These are phyloP conservation scores for Tetradesmus obliquus DNA, from an alignment of 139 green algal species.

Conservation along the genomic window DNA sequence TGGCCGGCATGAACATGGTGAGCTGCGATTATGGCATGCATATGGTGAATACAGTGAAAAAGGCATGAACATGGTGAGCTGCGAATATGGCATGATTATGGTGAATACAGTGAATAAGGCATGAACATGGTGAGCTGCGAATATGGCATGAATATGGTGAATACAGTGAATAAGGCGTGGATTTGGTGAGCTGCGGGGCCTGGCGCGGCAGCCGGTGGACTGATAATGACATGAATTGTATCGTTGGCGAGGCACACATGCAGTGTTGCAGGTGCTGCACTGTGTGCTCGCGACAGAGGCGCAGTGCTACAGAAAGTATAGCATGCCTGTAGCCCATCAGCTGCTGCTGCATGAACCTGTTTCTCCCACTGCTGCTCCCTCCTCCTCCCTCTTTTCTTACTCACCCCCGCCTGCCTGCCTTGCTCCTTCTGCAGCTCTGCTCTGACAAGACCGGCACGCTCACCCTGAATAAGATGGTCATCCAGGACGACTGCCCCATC, in stretches of 20 bases:
- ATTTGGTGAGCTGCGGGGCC: no score
- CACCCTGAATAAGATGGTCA: constrained; percentile 93
- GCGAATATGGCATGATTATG: background rate
- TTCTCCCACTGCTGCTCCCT: background rate
- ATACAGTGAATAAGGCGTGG: background rate
- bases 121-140: no score
- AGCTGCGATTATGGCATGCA: constrained; percentile 86
- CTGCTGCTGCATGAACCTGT: no score
- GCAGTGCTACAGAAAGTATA: no score
- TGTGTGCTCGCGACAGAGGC: no score
- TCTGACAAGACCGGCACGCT: constrained; percentile 76
- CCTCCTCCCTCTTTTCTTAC: background rate
- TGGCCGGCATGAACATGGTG: constrained; percentile 94
- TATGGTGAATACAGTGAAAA: background rate
- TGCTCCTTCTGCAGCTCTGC: constrained; percentile 1
- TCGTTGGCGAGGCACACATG: no score
- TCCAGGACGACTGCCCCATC: constrained; percentile 84
- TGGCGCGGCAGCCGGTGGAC: no score
- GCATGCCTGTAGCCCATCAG: no score
- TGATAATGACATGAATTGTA: background rate
- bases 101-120: background rate
- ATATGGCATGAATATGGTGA: background rate
- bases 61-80: no score
- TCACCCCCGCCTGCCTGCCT: background rate
- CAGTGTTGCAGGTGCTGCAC: no score